Conservation (phyloP, 441 rosid species). For the Rhodomyrtus psidioides region DNA sequence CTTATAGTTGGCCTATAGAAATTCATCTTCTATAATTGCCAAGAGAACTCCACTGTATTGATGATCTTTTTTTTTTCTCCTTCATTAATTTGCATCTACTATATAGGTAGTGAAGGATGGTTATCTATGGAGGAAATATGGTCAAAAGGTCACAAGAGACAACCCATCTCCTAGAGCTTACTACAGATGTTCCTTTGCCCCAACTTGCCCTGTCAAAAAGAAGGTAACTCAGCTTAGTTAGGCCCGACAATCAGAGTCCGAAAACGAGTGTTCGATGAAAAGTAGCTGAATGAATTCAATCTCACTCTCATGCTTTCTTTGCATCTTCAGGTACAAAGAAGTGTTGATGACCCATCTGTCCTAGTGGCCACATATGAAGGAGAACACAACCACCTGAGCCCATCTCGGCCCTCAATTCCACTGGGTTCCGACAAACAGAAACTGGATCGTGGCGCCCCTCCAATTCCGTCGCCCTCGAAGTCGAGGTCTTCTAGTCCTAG, state of each 20-base stretch:
- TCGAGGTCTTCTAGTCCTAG: not conserved
- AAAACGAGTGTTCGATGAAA: not conserved
- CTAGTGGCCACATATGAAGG: constrained; percentile 14
- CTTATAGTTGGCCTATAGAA: not conserved
- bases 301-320: not conserved
- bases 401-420: not conserved
- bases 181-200: constrained; percentile 15
- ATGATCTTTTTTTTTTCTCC: not conserved
- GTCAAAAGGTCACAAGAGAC: constrained; percentile 17
- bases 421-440: not conserved
- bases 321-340: constrained; percentile 6
- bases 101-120: constrained; percentile 8
- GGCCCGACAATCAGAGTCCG: not conserved
- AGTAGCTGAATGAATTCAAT: not conserved
- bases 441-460: not conserved
- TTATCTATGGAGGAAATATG: constrained; percentile 14
- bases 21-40: not conserved
- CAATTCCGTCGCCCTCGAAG: not conserved
- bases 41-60: not conserved
- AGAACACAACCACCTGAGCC: constrained; percentile 7
- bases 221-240: not conserved
- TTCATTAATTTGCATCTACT: not conserved
- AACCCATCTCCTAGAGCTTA: constrained; percentile 15
- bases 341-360: constrained; percentile 5
- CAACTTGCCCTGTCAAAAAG: constrained; percentile 9